phyloP scores from a whole-genome alignment of 768 basidiomycete genomes.

The Amanita brunnescens region DNA sequence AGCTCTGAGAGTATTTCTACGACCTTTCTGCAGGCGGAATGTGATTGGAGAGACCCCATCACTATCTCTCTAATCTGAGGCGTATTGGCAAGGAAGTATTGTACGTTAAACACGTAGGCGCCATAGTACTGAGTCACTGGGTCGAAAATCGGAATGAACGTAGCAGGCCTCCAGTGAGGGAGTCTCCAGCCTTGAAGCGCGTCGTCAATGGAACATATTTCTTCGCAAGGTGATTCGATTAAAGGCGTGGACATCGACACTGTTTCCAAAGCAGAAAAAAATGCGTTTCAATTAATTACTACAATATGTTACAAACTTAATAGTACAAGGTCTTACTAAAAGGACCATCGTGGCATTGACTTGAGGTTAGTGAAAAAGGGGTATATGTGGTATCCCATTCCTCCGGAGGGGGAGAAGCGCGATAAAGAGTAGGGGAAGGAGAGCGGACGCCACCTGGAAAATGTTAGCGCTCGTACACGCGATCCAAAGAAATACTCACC shows the following conservation, averaged over 20 bases:
- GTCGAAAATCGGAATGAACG: neutral
- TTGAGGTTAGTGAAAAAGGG: neutral
- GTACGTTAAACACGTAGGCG: slow-evolving; percentile 3
- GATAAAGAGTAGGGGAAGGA: neutral
- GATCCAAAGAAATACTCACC: neutral
- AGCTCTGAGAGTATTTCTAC: slow-evolving; percentile 2
- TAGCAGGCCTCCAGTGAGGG: neutral
- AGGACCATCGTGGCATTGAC: neutral
- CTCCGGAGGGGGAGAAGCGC: neutral
- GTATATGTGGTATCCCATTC: neutral
- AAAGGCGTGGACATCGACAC: neutral
- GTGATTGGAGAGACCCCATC: neutral
- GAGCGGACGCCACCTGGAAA: slow-evolving; percentile 1
- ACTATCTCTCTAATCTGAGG: neutral
- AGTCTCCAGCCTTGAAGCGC: neutral
- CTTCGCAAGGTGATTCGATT: neutral
- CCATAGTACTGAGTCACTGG: neutral
- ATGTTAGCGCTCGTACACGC: neutral
- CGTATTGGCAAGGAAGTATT: slow-evolving; percentile 3
- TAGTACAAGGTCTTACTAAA: slow-evolving; percentile 69
- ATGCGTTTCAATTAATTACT: slow-evolving; percentile 43
- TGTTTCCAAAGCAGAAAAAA: slow-evolving; percentile 16
- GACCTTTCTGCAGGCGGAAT: neutral
- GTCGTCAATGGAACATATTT: neutral
- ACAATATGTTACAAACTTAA: slow-evolving; percentile 61